phyloP scores from a whole-genome alignment of 2,329 filamentous ascomycete species.

The Arthrobotrys conoides region DNA sequence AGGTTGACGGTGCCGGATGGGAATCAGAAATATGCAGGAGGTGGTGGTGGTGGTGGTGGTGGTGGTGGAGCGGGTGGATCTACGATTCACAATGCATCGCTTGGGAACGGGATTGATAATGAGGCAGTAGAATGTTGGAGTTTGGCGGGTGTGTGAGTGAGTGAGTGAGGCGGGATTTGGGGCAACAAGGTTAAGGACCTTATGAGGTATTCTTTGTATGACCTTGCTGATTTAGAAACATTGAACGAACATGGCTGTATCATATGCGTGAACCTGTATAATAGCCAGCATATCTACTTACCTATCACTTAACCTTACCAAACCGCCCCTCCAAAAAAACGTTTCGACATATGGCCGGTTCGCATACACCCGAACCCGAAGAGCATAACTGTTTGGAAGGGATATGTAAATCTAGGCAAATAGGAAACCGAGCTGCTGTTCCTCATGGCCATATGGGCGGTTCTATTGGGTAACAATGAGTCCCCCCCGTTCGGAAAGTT shows the following conservation, averaged over 20 bases:
- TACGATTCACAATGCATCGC: constrained; percentile 39
- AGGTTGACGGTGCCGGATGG: constrained; percentile 44
- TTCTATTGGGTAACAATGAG: constrained; percentile 32
- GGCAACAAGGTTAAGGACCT: neutral
- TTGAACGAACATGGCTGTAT: constrained; percentile 15
- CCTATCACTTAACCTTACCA: too few relatives aligned
- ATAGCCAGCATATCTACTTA: neutral
- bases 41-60: neutral
- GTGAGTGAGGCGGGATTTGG: constrained; percentile 36
- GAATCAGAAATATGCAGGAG: constrained; percentile 3
- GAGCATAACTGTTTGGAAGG: neutral
- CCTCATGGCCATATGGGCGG: constrained; percentile 46
- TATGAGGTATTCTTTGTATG: neutral
- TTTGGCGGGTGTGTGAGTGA: constrained; percentile 61
- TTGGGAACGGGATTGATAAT: constrained; percentile 49
- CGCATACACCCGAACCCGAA: constrained; percentile 27
- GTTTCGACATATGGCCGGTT: constrained; percentile 14
- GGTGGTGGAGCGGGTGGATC: constrained; percentile 29
- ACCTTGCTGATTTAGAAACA: neutral
- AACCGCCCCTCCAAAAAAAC: constrained; percentile 2
- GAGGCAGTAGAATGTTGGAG: constrained; percentile 62
- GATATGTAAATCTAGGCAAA: neutral
- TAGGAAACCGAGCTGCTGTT: constrained; percentile 11
- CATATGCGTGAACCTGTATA: constrained; percentile 21
- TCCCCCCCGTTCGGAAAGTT: constrained; percentile 35